Evolutionary conservation across 768 basidiomycete genomes (phyloP), one percentile per base, ranked within the genome.

Genomic region (Cystobasidium ongulense): DNA sequence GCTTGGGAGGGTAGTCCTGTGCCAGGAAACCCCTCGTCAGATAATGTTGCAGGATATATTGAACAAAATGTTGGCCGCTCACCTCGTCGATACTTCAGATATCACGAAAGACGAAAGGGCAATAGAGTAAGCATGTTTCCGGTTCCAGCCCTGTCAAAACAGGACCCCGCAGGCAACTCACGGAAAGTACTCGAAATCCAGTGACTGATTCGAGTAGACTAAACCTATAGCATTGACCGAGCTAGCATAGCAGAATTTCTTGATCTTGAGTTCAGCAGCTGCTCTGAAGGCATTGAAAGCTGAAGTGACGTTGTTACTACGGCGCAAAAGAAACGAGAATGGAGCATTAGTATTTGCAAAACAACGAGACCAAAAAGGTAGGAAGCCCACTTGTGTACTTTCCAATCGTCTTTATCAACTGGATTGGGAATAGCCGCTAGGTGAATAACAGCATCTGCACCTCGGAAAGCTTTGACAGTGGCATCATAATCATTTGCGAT

Each of bases 181-280:
- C 41, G 73, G 73, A 29, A 74, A 68, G 31, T 74, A 68, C n/a
- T 43, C 70, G 31, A 74, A 70, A 7, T 36, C 41, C 27, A 68
- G 41, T 15, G 68, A 53, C 33, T 54, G 52, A 39, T 59, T 54
- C 21, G 52, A 27, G 33, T 57, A 71, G 21, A 27, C 46, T 31
- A 71, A 35, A 13, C 68, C 68, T 3, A 59, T 61, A 4, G 68
- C 68, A 29, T 74, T 74, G 27, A 74, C 73, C 1, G 64, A 67
- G 27, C 65, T 70, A 11, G 73, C 73, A 23, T 38, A 64, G 38
- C 29, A 43, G 73, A 72, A 33, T 5, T 43, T 27, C 68, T 74
- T 68, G 73, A 74, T 72, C 23, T 64, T 46, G 27, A 50, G 38
- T 35, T 46, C 73, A 4, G 73, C 73, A 50, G 73, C 73, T 1